Base-by-base conservation (phyloP, 768 basidiomycete species). In the Clitopilus hobsonii region DNA sequence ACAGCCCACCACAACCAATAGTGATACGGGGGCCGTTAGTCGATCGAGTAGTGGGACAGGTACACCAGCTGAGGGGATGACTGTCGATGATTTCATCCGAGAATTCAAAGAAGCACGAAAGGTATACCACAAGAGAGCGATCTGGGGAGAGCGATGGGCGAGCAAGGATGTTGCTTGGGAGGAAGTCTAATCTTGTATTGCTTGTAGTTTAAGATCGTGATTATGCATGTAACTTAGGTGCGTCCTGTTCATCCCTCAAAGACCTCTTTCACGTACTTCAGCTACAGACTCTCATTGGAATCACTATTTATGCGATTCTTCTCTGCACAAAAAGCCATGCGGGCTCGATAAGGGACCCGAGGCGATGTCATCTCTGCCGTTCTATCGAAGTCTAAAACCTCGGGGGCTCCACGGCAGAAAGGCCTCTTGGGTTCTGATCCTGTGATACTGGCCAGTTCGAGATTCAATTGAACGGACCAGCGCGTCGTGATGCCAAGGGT, bases 81-180 rank as follows among this genome's bases (percentile, higher is more conserved):
- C 90, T 28, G 80, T 94, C 22, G 94, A 97, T 56, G 84, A 88
- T 41, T 98, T 98, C 60, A 82, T 97, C 52, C 85, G 77, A 62
- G 85, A 92, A 61, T 97, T 95, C 73, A 91, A 88, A 64, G 92
- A 94, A 51, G 67, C 85, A 36, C 74, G 96, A 60, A 95, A 92
- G 71, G 78, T 80, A n/a, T 98, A 94, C 69, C 95, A 98, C 68
- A 97, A 96, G 70, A 79, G 95, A 16, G 86, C 85, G 1, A 86
- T 96, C 66, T 97, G 92, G 90, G 83, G 85, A 16, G 90, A 94
- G 65, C 77, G 87, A 61, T 98, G 95, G 93, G 76, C 84, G 0
- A 78, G 81, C 28, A 91, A 91, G 1, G 86, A 92, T 61, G 93
- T 98, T 6, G 77, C 80, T 25, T 97, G 94, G 94, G 77, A 85